Conservation (phyloP, 257 asterid genomes). For the Rubia yunnanensis region DNA sequence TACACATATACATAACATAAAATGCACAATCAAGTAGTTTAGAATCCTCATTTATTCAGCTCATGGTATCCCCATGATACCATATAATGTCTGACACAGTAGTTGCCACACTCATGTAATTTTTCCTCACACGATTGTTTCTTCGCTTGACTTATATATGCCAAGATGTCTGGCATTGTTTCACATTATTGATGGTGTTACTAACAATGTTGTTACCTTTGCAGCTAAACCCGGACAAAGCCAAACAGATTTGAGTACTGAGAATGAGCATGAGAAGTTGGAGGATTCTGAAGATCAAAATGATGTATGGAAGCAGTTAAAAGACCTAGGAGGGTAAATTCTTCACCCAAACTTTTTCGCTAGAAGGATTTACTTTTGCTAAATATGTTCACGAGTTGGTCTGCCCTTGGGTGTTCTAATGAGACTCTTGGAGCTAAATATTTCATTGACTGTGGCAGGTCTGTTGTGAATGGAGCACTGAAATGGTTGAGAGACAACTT, state of each 20-base stretch:
- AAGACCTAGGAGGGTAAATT: conserved; percentile 79
- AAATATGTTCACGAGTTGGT: not conserved
- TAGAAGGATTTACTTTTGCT: not conserved
- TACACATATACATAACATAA: too few species aligned
- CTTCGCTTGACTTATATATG: not conserved
- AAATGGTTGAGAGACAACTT: conserved; percentile 76
- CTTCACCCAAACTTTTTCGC: conserved; percentile 4
- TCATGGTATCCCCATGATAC: too few species aligned
- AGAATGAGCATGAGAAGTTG: conserved; percentile 19
- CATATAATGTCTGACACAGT: not conserved
- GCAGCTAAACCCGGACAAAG: conserved; percentile 46
- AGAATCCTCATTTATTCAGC: too few species aligned
- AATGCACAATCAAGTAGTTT: too few species aligned
- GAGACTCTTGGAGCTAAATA: not conserved
- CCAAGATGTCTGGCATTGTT: not conserved
- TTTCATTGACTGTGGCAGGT: conserved; percentile 32
- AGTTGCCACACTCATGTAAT: not conserved
- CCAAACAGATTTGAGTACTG: conserved; percentile 28
- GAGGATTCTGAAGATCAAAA: conserved; percentile 49
- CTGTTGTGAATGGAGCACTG: conserved; percentile 56
- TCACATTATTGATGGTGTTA: not conserved
- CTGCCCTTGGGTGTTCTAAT: not conserved
- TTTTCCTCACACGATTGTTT: not conserved
- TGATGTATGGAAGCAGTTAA: conserved; percentile 62
- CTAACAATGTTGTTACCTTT: conserved; percentile 8